phyloP scores from a whole-genome alignment of 257 asterid genomes.

The Mentha longifolia region DNA sequence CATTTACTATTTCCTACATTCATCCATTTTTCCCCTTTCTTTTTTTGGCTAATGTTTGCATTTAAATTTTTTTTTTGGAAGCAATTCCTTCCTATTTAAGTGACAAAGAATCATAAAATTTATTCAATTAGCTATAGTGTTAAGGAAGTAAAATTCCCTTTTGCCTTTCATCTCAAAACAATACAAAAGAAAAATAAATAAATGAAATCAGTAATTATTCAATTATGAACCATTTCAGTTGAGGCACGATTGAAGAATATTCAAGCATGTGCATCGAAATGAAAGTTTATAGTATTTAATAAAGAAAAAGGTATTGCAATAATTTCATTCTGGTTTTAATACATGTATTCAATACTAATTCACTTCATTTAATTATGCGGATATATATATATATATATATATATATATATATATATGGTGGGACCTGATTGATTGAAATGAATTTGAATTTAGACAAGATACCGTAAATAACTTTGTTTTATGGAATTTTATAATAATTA shows the following conservation, averaged over 20 bases:
- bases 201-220: background rate
- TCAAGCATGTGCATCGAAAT: conserved; percentile 30
- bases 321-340: conserved; percentile 9
- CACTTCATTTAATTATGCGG: too few species aligned
- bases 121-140: background rate
- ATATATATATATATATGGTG: too few species aligned
- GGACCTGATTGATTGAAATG: background rate
- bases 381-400: too few species aligned
- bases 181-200: background rate
- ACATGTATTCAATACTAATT: background rate
- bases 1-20: too few species aligned
- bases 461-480: background rate
- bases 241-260: conserved; percentile 34
- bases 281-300: background rate
- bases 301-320: conserved; percentile 3
- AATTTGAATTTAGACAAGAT: background rate
- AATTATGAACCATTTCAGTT: conserved; percentile 24
- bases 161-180: background rate
- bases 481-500: background rate
- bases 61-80: too few species aligned
- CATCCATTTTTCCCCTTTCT: too few species aligned
- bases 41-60: too few species aligned
- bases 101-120: too few species aligned
- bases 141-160: background rate
- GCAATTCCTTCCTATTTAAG: too few species aligned